Base-by-base conservation (phyloP, 1,139 yeast species). In the Meyerozyma carpophila region DNA sequence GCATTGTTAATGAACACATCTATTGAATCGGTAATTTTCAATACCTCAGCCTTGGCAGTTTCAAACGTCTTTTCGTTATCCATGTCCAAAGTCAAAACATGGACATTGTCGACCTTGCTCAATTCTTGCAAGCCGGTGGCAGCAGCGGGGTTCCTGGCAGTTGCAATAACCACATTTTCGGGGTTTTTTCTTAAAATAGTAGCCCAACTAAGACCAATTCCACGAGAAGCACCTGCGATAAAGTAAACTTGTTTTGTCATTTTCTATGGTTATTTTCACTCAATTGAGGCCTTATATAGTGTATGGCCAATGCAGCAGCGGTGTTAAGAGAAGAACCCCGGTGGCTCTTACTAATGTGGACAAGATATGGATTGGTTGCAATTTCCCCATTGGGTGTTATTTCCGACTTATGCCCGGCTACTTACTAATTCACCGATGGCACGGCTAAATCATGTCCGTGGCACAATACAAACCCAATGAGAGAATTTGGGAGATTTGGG, bases 211-310 rank as follows among this genome's bases (percentile, higher is more conserved):
- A 50, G 47, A 5, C 63, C 63, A 38, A 59, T 50, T 9, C 63
- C 63, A 47, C 61, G 50, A 47, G 54, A 57, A 10, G 50, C 60
- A 32, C 62, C 63, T 27, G 56, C 48, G 20, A 59, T 44, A 27
- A 32, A 32, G 8, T 8, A 13, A 13, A 32, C 36, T 32, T 32
- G 16, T 10, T 32, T 32, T 9, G 36, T 6, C 36, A 32, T 32
- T 27, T 27, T 27, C 4, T 21, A 8, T 21, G 24, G 6, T 21
- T 21, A 3, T 21, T 21, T 21, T 5, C 8, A 21, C 24, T 21
- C 24, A 21, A 21, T 21, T 21, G 24, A 21, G 24, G 24, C 8
- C 6, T 21, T 21, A 21, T 21, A 21, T 21, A 21, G 8, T 8
- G 4, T 21, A 5, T 21, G 24, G 24, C 2, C 8, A 8, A 8